Percentiles rank a stretch among this genome's conserved stretches.
These are phyloP conservation scores for Penicillium pulvis DNA, from an alignment of 495 filamentous ascomycete species.

Conservation along the genomic window DNA sequence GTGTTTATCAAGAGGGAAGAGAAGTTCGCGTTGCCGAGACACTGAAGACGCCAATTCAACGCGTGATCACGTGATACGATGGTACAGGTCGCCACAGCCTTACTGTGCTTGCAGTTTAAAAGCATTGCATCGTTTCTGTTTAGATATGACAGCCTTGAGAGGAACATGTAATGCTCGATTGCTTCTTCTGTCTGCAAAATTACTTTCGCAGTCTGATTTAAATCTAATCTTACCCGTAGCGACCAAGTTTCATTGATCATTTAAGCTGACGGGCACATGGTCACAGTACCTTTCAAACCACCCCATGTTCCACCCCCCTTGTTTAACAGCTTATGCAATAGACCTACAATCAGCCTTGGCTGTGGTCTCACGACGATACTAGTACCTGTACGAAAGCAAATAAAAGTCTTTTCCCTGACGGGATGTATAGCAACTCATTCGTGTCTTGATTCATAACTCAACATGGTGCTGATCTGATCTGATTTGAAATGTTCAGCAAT, in stretches of 20 bases:
- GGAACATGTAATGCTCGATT: not conserved
- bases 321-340: not conserved
- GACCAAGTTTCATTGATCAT: not conserved
- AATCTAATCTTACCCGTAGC: not conserved
- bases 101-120: not conserved
- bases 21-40: not conserved
- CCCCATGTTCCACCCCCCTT: no score
- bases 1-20: not conserved
- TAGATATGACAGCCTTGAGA: not conserved
- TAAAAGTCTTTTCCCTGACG: not conserved
- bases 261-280: not conserved
- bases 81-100: no score
- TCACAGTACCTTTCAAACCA: no score
- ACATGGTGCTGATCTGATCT: not conserved
- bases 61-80: not conserved
- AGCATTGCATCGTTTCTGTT: not conserved
- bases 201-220: not conserved
- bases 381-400: no score
- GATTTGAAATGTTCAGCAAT: not conserved
- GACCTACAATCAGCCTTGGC: no score
- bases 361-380: not conserved
- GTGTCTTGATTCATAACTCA: not conserved
- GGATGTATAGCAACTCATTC: not conserved
- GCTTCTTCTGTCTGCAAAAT: no score
- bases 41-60: not conserved